Evolutionary conservation across 2,329 filamentous ascomycete species (phyloP), one percentile per base, ranked within the genome.

Genomic region (Nannizziopsis arthrosporioides): DNA sequence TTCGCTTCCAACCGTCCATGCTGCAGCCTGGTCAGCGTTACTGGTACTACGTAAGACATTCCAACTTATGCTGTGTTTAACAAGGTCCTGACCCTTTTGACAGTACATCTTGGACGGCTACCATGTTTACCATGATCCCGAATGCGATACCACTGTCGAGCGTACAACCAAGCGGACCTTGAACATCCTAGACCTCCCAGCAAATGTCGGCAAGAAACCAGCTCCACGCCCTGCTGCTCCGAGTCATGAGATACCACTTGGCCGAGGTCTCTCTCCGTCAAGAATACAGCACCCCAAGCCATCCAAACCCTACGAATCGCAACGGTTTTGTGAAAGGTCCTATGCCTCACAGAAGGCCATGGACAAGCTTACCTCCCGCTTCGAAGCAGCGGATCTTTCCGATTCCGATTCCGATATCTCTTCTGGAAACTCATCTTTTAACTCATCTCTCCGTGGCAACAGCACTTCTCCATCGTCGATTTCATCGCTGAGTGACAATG

Each of bases 101-200:
- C 44, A 68, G 64, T 98, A 95, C 78, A 95, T 96, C 81, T 92
- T 96, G 69, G 92, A 98, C 68, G 92, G 92, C 60, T 95, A 95
- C 80, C 89, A 95, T 69, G 84, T 94, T 67, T 89, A 89, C 53
- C 90, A 96, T 77, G 92, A 96, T 73, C 89, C 90, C 58, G 85
- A 85, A 67, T 82, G 88, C 67, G 75, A 84, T 62, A 90, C 84
- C 64, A 93, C 85, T 64, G 83, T 85, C 57, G 92, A 98, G 76
- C 89, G 90, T 65, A 96, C 89, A 68, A 96, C 92, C 49, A 87
- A 89, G 72, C 90, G 92, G 68, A 87, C 89, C 70, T 78, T 98
- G 61, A 98, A 98, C 79, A 86, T 94, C 71, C 86, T 98, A 68
- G 89, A 96, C 68, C 85, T 94, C 53, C 85, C 88, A 66, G 77